These are phyloP conservation scores for Pisolithus orientalis DNA, from an alignment of 768 basidiomycete species.

Conservation along the genomic window DNA sequence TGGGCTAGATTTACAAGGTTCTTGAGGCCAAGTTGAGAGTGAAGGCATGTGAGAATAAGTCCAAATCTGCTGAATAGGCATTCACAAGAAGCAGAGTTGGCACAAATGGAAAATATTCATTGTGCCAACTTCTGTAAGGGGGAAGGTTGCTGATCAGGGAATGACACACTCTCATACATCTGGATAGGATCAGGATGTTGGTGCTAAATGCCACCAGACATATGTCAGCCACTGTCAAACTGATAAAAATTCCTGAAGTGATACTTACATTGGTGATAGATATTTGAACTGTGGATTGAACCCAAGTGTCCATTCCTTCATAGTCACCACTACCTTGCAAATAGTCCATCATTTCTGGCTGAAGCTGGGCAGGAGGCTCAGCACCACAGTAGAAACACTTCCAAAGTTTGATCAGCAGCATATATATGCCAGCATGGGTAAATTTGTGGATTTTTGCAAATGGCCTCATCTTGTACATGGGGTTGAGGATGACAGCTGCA, in stretches of 20 bases:
- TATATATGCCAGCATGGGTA: background rate
- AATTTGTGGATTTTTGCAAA: constrained; percentile 1
- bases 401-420: background rate
- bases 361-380: background rate
- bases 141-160: background rate
- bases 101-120: background rate
- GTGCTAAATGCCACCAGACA: background rate
- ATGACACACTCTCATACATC: too few species aligned
- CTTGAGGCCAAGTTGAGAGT: background rate
- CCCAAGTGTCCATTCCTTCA: background rate
- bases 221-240: background rate
- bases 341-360: background rate
- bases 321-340: background rate
- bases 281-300: background rate
- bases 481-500: constrained; percentile 30
- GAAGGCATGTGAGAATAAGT: background rate
- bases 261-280: background rate
- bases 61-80: background rate
- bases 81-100: background rate
- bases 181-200: background rate
- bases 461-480: constrained; percentile 7
- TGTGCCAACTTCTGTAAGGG: background rate
- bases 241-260: background rate
- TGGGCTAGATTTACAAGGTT: background rate
- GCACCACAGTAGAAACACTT: background rate